phyloP scores from a whole-genome alignment of 83 land plant genomes.

The Diphasiastrum complanatum region DNA sequence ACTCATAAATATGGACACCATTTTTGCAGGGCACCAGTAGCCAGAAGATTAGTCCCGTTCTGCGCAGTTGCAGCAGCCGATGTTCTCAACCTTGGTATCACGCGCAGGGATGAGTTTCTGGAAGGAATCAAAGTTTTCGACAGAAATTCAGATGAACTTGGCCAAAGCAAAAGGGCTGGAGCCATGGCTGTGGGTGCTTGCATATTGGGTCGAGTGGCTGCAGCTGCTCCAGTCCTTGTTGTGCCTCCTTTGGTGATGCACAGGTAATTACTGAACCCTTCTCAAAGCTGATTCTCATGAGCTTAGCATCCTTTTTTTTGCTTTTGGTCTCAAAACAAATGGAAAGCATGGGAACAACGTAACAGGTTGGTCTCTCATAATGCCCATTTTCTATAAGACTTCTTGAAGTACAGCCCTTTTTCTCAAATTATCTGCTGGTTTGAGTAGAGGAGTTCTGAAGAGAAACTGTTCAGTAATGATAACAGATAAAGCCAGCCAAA shows the following conservation, averaged over 20 bases:
- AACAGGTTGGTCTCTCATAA: neutral
- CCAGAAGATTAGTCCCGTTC: conserved; percentile 26
- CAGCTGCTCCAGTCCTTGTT: conserved; percentile 34
- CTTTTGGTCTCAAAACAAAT: neutral
- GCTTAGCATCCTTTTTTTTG: neutral
- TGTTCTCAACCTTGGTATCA: conserved; percentile 29
- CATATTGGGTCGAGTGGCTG: conserved; percentile 26
- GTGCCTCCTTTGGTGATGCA: conserved; percentile 34
- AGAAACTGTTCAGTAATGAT: no score
- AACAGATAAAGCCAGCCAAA: no score
- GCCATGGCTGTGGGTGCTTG: conserved; percentile 34
- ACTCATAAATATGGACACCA: neutral
- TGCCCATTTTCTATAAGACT: conserved; percentile 1
- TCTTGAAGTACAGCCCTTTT: neutral
- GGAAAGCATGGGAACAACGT: neutral
- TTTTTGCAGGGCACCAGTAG: conserved; percentile 27
- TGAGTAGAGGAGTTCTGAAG: no score
- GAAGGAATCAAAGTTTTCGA: conserved; percentile 33
- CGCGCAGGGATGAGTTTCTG: conserved; percentile 30
- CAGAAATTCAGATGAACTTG: conserved; percentile 20
- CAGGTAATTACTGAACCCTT: conserved; percentile 9
- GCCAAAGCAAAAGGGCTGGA: conserved; percentile 25
- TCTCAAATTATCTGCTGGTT: neutral
- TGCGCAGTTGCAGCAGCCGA: conserved; percentile 39
- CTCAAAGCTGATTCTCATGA: neutral